phyloP scores from a whole-genome alignment of 2,329 filamentous ascomycete genomes.

The Cercospora zeina region DNA sequence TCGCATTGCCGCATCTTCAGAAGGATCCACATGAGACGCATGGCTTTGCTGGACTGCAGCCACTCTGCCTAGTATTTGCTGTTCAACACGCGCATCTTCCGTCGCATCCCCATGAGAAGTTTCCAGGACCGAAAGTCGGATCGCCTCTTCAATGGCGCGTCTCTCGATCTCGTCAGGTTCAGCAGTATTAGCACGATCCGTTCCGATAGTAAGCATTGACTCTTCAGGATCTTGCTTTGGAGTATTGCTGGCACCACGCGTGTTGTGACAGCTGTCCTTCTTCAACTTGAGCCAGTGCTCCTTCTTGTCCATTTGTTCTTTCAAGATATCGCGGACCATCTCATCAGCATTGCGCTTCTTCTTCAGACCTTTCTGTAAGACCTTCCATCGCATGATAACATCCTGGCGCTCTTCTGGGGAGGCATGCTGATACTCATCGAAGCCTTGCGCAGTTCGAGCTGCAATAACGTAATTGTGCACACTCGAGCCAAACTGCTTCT shows the following conservation, averaged over 20 bases:
- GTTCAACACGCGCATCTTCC: constrained; percentile 71
- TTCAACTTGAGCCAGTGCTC: constrained; percentile 26
- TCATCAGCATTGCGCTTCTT: constrained; percentile 60
- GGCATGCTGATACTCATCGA: constrained; percentile 61
- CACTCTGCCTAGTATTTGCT: constrained; percentile 72
- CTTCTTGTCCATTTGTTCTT: constrained; percentile 39
- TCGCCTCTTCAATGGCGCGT: constrained; percentile 69
- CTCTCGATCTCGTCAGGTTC: constrained; percentile 47
- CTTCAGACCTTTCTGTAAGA: constrained; percentile 59
- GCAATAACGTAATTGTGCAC: constrained; percentile 78
- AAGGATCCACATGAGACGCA: constrained; percentile 40
- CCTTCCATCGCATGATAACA: constrained; percentile 67
- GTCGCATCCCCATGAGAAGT: constrained; percentile 68
- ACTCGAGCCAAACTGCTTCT: constrained; percentile 66
- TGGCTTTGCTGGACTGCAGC: constrained; percentile 53
- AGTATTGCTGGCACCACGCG: constrained; percentile 10
- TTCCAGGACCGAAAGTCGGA: constrained; percentile 66
- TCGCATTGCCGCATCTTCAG: constrained; percentile 47
- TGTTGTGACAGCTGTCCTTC: constrained; percentile 17
- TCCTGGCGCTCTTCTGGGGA: constrained; percentile 61
- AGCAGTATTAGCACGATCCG: constrained; percentile 18
- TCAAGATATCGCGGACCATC: constrained; percentile 48
- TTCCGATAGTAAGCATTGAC: constrained; percentile 25
- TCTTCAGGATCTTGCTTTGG: constrained; percentile 9
- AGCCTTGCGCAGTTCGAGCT: constrained; percentile 73